Percentiles rank a stretch among this genome's conserved stretches.
Conservation (phyloP, 495 filamentous ascomycete genomes). For the Penicillium paxilli region DNA sequence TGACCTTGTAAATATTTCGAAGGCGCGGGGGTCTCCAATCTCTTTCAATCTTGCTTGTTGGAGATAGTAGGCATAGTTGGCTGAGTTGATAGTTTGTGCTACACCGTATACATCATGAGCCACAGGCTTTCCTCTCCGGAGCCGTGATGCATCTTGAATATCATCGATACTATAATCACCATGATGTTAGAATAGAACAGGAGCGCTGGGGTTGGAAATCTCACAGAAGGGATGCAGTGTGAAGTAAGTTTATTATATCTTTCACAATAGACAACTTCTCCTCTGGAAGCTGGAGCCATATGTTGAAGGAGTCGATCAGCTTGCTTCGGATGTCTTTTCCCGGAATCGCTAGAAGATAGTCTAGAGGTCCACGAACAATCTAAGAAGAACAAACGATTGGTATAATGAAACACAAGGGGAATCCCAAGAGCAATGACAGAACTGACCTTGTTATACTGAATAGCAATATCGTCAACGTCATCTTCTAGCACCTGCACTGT, state of each 20-base stretch:
- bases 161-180: slow-evolving; percentile 82
- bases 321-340: slow-evolving; percentile 20
- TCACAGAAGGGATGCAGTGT: slow-evolving; percentile 3
- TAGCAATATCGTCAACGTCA: no score
- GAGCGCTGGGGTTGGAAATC: no score
- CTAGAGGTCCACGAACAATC: no score
- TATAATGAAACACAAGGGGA: no score
- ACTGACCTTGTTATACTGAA: no score
- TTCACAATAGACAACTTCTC: not conserved
- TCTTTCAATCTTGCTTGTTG: slow-evolving; percentile 66
- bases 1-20: slow-evolving; percentile 76
- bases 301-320: slow-evolving; percentile 7
- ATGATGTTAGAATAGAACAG: slow-evolving; percentile 33
- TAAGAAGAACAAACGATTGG: no score
- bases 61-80: slow-evolving; percentile 84
- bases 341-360: slow-evolving; percentile 18
- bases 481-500: no score
- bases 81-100: slow-evolving; percentile 89
- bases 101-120: slow-evolving; percentile 86
- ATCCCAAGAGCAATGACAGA: no score
- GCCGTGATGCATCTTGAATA: slow-evolving; percentile 72
- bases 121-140: slow-evolving; percentile 80
- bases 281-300: not conserved
- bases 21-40: slow-evolving; percentile 57
- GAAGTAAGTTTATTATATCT: not conserved